Conservation (phyloP, 1,284 basidiomycete species). For the Cutaneotrichosporon arboriforme region DNA sequence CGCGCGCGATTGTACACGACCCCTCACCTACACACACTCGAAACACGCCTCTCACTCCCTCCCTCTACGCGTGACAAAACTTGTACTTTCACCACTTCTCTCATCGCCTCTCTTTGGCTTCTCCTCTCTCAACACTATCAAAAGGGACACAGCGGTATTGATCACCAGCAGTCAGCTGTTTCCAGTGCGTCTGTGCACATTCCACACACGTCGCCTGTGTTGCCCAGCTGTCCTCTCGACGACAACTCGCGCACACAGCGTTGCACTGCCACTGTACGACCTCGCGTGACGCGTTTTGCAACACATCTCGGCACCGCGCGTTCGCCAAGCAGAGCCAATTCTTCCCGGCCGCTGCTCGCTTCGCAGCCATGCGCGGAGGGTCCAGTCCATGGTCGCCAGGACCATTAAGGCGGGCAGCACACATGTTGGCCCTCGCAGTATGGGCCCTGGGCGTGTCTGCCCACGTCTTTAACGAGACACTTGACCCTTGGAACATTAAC, state of each 20-base stretch:
- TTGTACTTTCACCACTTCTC: no score
- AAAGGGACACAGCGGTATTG: no score
- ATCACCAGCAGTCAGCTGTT: no score
- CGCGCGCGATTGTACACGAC: not conserved
- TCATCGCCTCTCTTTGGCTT: no score
- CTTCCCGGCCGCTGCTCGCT: not conserved
- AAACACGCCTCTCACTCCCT: not conserved
- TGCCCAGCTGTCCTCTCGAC: no score
- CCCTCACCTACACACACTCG: no score
- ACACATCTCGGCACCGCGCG: not conserved
- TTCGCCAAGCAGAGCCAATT: not conserved
- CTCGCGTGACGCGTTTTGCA: not conserved
- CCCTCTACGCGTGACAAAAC: no score
- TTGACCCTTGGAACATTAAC: slow-evolving; percentile 77
- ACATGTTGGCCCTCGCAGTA: slow-evolving; percentile 2
- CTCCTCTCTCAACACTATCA: no score
- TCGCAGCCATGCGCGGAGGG: slow-evolving; percentile 9
- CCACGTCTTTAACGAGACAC: slow-evolving; percentile 61
- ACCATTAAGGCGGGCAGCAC: not conserved
- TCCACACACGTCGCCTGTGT: no score
- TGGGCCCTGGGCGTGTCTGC: slow-evolving; percentile 14
- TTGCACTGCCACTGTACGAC: no score
- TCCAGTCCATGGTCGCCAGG: slow-evolving; percentile 3
- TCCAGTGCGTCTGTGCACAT: no score
- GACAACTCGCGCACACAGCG: no score